phyloP scores from a whole-genome alignment of 1,284 basidiomycete species.

The Ustanciosporium gigantosporum region DNA sequence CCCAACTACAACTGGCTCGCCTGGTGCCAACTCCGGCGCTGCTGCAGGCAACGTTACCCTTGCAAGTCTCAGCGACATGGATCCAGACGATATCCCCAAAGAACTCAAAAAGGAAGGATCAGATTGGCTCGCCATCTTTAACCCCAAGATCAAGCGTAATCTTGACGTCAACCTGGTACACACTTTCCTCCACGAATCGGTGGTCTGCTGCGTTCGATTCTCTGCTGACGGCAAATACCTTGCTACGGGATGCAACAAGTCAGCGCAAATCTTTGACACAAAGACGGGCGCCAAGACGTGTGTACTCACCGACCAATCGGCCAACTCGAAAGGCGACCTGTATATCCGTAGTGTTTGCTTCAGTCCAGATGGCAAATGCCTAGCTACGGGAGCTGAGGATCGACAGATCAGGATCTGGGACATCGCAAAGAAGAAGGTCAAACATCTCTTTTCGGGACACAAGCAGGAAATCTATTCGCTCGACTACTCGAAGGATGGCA shows the following conservation, averaged over 20 bases:
- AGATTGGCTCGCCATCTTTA: conserved; percentile 96
- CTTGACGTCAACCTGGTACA: conserved; percentile 88
- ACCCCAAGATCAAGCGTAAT: conserved; percentile 77
- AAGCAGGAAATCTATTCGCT: conserved; percentile 88
- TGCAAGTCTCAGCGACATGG: conserved; percentile 50
- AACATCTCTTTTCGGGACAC: conserved; percentile 77
- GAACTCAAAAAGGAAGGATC: conserved; percentile 75
- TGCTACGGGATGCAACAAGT: conserved; percentile 87
- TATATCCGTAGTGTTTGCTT: conserved; percentile 61
- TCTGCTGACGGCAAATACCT: conserved; percentile 84
- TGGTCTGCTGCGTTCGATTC: conserved; percentile 89
- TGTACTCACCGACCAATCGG: conserved; percentile 66
- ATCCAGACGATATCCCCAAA: conserved; percentile 62
- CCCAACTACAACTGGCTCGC: conserved; percentile 23
- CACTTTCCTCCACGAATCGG: conserved; percentile 85
- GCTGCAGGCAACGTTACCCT: conserved; percentile 56
- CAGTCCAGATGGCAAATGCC: conserved; percentile 55
- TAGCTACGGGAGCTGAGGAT: conserved; percentile 60
- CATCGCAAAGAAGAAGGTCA: conserved; percentile 68
- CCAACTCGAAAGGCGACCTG: conserved; percentile 51
- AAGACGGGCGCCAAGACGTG: conserved; percentile 80
- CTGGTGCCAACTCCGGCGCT: conserved; percentile 13
- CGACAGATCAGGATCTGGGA: conserved; percentile 69
- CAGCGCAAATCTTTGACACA: conserved; percentile 86
- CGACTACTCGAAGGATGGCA: conserved; percentile 77